Conservation (phyloP, 1,284 basidiomycete species). For the Irpex lacteus region DNA sequence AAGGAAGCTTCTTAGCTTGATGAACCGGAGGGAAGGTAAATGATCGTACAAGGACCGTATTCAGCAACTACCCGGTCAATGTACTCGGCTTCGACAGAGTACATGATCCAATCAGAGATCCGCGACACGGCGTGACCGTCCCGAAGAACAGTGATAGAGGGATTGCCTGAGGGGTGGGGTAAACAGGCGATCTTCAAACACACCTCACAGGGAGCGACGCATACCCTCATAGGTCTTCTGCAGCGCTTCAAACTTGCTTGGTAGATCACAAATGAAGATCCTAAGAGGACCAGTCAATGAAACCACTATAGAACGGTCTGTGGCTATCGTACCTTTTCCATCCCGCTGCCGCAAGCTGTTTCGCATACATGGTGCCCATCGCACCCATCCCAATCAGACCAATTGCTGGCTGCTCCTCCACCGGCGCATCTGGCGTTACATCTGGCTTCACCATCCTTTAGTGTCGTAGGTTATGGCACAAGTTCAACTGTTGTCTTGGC, state of each 20-base stretch:
- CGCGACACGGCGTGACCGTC: slow-evolving; percentile 30
- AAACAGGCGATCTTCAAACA: background rate
- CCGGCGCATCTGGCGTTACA: slow-evolving; percentile 48
- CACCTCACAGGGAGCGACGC: slow-evolving; percentile 12
- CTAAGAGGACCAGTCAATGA: slow-evolving; percentile 35
- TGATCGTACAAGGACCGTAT: slow-evolving; percentile 84
- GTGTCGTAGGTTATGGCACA: background rate
- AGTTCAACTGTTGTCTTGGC: background rate
- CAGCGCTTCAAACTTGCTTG: slow-evolving; percentile 72
- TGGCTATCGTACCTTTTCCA: slow-evolving; percentile 71
- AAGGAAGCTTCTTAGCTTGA: slow-evolving; percentile 2
- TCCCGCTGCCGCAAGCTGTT: slow-evolving; percentile 70
- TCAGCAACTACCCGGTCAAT: slow-evolving; percentile 82
- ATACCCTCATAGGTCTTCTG: slow-evolving; percentile 62
- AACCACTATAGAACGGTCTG: background rate
- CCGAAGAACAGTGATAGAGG: slow-evolving; percentile 57
- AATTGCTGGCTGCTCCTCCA: slow-evolving; percentile 68
- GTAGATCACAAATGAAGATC: slow-evolving; percentile 91
- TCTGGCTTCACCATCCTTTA: slow-evolving; percentile 23
- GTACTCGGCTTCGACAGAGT: slow-evolving; percentile 89
- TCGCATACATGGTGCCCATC: slow-evolving; percentile 96
- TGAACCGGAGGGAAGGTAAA: background rate
- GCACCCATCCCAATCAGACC: slow-evolving; percentile 92
- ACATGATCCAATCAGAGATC: slow-evolving; percentile 31
- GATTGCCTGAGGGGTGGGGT: slow-evolving; percentile 33